Conservation (phyloP, 1,284 basidiomycete genomes). For the Microbotryum intermedium region DNA sequence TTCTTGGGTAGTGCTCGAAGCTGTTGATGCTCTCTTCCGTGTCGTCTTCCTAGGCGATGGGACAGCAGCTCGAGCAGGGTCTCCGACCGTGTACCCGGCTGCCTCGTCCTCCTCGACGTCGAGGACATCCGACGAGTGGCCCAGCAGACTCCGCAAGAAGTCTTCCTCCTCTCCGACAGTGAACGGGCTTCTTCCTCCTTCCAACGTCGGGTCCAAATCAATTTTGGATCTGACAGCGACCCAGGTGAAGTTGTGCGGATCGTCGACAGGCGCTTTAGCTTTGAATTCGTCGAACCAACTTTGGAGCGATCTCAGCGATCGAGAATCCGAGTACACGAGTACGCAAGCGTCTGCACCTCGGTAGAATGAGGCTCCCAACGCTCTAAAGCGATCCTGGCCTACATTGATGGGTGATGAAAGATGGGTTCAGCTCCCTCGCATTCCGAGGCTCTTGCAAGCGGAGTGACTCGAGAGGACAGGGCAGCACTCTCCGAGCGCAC, state of each 20-base stretch:
- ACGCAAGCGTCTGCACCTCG: slow-evolving; percentile 69
- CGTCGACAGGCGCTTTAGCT: slow-evolving; percentile 53
- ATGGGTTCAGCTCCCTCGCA: background rate
- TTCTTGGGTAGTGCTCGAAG: too few relatives aligned
- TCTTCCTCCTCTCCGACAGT: too few relatives aligned
- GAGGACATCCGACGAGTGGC: too few relatives aligned
- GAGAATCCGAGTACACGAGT: slow-evolving; percentile 64
- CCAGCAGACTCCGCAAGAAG: too few relatives aligned
- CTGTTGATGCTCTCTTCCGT: background rate
- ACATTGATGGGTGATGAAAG: slow-evolving; percentile 49
- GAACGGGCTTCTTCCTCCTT: too few relatives aligned
- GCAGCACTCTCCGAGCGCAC: background rate
- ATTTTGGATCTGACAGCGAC: slow-evolving; percentile 71
- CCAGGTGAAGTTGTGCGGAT: slow-evolving; percentile 57
- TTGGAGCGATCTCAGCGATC: slow-evolving; percentile 52
- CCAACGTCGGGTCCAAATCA: slow-evolving; percentile 44
- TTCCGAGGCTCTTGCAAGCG: background rate
- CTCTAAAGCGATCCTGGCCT: slow-evolving; percentile 74
- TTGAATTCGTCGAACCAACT: slow-evolving; percentile 70
- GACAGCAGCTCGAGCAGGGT: slow-evolving; percentile 6
- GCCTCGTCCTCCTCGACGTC: slow-evolving; percentile 1
- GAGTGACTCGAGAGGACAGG: slow-evolving; percentile 8
- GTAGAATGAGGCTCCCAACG: slow-evolving; percentile 67
- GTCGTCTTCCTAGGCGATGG: background rate
- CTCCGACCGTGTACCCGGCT: slow-evolving; percentile 4